phyloP scores from a whole-genome alignment of 306 rosid genomes.

The Medicago arabica region DNA sequence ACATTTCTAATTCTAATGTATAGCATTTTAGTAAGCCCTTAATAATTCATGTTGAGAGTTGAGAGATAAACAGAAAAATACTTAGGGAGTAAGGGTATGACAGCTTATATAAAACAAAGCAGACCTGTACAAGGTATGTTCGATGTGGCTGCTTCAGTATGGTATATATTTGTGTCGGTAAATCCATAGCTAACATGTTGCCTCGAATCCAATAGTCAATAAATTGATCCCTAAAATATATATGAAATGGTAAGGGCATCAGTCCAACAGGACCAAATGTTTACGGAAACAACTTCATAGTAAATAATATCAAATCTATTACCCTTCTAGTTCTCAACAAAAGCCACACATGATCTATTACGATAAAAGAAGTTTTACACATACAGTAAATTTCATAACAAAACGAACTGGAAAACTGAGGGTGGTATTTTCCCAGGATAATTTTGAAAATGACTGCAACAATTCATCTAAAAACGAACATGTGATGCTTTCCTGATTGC shows the following conservation, averaged over 20 bases:
- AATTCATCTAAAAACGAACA: not conserved
- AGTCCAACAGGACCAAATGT: slow-evolving; percentile 37
- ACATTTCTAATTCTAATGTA: slow-evolving; percentile 12
- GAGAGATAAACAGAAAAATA: slow-evolving; percentile 36
- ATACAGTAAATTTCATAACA: slow-evolving; percentile 7
- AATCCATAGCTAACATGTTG: slow-evolving; percentile 67
- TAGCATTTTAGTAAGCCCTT: slow-evolving; percentile 10
- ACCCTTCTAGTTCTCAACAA: slow-evolving; percentile 15
- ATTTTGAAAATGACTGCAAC: slow-evolving; percentile 1
- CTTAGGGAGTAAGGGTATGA: slow-evolving; percentile 11
- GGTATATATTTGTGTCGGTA: slow-evolving; percentile 63
- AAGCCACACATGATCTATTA: not conserved
- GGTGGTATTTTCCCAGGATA: slow-evolving; percentile 11
- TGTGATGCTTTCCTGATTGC: not conserved
- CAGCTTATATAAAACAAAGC: slow-evolving; percentile 41
- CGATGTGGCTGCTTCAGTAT: slow-evolving; percentile 64
- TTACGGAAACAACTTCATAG: slow-evolving; percentile 3
- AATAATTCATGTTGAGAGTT: slow-evolving; percentile 30
- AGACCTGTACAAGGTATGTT: slow-evolving; percentile 70
- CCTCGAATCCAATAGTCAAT: slow-evolving; percentile 69
- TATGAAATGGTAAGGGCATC: slow-evolving; percentile 18
- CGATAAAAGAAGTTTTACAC: not conserved
- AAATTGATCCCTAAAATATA: slow-evolving; percentile 61
- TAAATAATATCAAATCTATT: slow-evolving; percentile 30
- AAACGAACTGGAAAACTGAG: slow-evolving; percentile 1